Conservation (phyloP, 73 alveolate genomes). For the Loxodes magnus region DNA sequence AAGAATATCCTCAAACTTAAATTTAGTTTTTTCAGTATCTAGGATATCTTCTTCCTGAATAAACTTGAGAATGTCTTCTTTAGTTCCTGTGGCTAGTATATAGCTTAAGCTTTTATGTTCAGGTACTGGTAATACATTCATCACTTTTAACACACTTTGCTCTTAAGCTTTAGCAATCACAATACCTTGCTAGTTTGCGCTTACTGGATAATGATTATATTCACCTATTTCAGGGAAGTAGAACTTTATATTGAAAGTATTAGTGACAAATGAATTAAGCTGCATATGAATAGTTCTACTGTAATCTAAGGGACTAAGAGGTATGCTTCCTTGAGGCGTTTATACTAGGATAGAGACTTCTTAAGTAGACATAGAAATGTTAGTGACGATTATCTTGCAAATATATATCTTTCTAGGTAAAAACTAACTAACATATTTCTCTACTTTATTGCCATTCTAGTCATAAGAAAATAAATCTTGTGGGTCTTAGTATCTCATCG, state of each 20-base stretch:
- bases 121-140: conserved; percentile 11
- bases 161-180: conserved; percentile 62
- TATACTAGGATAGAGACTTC: conserved; percentile 62
- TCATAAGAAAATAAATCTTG: conserved; percentile 27
- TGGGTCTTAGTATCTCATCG: too few relatives aligned
- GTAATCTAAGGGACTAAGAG: conserved; percentile 48
- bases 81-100: conserved; percentile 37
- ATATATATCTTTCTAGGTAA: conserved; percentile 53
- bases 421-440: conserved; percentile 57
- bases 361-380: conserved; percentile 50
- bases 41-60: conserved; percentile 36
- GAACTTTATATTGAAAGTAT: conserved; percentile 44
- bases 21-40: conserved; percentile 24
- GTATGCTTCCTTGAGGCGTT: conserved; percentile 86
- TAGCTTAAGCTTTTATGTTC: conserved; percentile 51
- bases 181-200: conserved; percentile 49
- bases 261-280: conserved; percentile 64
- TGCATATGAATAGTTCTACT: conserved; percentile 34
- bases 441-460: conserved; percentile 24
- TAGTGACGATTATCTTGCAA: conserved; percentile 83
- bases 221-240: conserved; percentile 84
- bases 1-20: conserved; percentile 27
- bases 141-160: conserved; percentile 34
- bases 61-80: conserved; percentile 49
- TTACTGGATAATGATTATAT: conserved; percentile 67